A percentile compares a stretch with the other conserved stretches of the same genome.
Conservation (phyloP, 2,329 filamentous ascomycete genomes). For the Neofusicoccum sp. region DNA sequence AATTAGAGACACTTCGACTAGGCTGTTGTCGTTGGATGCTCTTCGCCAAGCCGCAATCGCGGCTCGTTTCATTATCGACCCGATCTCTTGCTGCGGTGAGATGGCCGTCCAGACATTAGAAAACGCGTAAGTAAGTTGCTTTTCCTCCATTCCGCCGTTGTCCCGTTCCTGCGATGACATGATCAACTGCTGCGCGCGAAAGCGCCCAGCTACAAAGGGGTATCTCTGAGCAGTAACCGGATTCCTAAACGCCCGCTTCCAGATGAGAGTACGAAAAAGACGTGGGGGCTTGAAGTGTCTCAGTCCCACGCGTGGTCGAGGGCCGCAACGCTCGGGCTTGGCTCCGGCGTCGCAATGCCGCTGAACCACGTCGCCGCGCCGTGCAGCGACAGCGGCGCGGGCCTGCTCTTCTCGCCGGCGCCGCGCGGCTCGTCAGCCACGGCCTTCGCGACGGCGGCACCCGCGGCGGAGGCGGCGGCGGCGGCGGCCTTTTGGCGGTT, state of each 20-base stretch:
- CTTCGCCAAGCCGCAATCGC: not conserved
- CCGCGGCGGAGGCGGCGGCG: not conserved
- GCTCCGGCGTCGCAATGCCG: conserved; percentile 38
- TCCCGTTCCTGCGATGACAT: conserved; percentile 12
- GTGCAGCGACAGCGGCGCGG: conserved; percentile 27
- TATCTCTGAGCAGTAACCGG: conserved; percentile 18
- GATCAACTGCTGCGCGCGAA: conserved; percentile 16
- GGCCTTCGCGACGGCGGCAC: conserved; percentile 23
- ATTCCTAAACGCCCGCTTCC: conserved; percentile 12
- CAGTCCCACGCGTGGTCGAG: conserved; percentile 9
- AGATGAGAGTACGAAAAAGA: conserved; percentile 5
- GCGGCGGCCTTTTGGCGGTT: conserved; percentile 8
- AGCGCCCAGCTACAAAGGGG: conserved; percentile 18
- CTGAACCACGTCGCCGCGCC: conserved; percentile 30
- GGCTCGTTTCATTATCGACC: not conserved
- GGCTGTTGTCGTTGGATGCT: not conserved
- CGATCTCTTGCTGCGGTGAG: not conserved
- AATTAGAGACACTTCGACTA: conserved; percentile 10
- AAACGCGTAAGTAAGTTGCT: not conserved
- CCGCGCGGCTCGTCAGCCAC: conserved; percentile 1
- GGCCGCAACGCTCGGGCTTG: conserved; percentile 28
- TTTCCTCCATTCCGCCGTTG: not conserved
- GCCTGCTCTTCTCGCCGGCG: conserved; percentile 21
- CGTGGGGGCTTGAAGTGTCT: not conserved
- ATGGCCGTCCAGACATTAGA: conserved; percentile 14